Conservation (phyloP, 129 eudicot genomes). For the Artemisia tridentata region DNA sequence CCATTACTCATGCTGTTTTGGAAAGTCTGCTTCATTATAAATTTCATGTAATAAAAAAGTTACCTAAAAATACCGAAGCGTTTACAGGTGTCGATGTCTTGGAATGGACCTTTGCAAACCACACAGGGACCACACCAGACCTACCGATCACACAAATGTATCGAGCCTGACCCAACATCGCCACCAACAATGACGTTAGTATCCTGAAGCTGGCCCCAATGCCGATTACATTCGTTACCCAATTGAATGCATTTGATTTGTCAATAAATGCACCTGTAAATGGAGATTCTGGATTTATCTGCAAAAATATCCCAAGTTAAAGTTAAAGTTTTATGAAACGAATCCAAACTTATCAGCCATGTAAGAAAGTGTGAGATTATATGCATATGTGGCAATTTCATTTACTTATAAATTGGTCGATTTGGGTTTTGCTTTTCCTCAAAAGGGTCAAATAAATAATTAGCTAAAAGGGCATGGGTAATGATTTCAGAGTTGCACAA, state of each 20-base stretch:
- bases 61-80: conserved; percentile 88
- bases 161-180: conserved; percentile 97
- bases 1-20: too few species aligned
- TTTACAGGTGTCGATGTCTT: conserved; percentile 86
- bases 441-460: too few species aligned
- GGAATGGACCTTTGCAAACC: conserved; percentile 88
- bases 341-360: too few species aligned
- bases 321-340: too few species aligned
- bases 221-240: conserved; percentile 93
- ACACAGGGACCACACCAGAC: conserved; percentile 71
- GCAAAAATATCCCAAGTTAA: not conserved
- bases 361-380: too few species aligned
- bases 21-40: too few species aligned
- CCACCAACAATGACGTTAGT: conserved; percentile 81
- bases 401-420: too few species aligned
- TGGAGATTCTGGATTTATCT: conserved; percentile 82
- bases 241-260: conserved; percentile 49
- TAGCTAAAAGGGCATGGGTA: too few species aligned
- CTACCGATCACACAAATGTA: conserved; percentile 97
- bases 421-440: too few species aligned
- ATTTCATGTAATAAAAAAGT: not conserved
- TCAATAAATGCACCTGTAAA: conserved; percentile 74
- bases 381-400: too few species aligned
- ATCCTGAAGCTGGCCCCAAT: conserved; percentile 95
- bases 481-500: too few species aligned